Evolutionary conservation across 257 asterid species (phyloP).

Genomic region (Capsicum rhomboideum): DNA sequence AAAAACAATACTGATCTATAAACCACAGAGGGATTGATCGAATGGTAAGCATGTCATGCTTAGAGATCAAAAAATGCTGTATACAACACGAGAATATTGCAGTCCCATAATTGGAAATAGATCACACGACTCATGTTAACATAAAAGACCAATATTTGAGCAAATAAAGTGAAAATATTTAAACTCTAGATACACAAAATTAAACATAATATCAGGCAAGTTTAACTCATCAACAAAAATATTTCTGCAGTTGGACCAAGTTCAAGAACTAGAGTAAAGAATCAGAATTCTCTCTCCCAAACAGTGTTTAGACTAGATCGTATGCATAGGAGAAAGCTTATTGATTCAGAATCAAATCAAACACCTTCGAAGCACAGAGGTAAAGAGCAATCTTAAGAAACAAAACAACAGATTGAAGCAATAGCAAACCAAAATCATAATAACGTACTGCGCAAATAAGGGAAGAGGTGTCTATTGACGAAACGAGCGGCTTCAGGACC

Average conservation of each 20-base stretch:
- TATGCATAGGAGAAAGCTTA: too few relatives aligned
- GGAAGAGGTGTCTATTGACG: constrained; percentile 15
- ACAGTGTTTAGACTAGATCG: neutral
- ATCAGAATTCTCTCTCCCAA: neutral
- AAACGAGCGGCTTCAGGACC: constrained; percentile 15
- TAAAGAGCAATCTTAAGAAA: neutral
- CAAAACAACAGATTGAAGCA: neutral
- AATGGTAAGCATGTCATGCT: neutral
- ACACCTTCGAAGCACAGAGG: neutral
- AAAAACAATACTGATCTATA: neutral
- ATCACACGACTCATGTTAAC: neutral
- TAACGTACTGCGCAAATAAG: constrained; percentile 12
- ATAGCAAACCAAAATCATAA: neutral
- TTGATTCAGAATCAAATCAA: neutral
- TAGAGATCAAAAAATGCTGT: neutral
- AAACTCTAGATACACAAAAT: neutral
- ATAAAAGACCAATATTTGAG: neutral
- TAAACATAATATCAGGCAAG: neutral
- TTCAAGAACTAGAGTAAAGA: neutral
- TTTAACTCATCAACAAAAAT: neutral
- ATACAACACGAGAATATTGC: neutral
- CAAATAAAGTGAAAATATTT: neutral
- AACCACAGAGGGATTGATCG: neutral
- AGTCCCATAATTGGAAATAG: neutral
- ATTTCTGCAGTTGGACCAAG: neutral